Conservation (phyloP, 108 stramenopile species). For the Schizochytrium sp. region DNA sequence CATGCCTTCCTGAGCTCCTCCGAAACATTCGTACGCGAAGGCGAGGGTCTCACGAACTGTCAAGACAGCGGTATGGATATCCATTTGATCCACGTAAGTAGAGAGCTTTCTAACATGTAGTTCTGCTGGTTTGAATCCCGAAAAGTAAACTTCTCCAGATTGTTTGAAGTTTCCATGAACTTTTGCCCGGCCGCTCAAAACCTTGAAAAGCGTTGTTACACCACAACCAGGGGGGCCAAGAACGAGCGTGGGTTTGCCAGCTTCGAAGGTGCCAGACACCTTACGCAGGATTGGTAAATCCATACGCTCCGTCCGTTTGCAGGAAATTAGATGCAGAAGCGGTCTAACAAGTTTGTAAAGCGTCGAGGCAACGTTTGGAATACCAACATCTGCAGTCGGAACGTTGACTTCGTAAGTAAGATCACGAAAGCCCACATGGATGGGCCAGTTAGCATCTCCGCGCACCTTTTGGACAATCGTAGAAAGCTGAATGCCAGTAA, state of each 20-base stretch:
- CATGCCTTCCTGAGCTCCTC: not conserved
- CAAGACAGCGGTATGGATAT: not conserved
- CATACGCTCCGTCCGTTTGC: not conserved
- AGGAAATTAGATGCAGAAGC: not conserved
- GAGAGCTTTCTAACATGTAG: not conserved
- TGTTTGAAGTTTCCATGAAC: not conserved
- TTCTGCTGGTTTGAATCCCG: constrained; percentile 1
- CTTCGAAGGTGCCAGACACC: constrained; percentile 68
- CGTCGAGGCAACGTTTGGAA: not conserved
- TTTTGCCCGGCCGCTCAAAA: constrained; percentile 15
- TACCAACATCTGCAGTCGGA: not conserved
- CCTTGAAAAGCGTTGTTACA: constrained; percentile 72
- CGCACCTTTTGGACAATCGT: not conserved
- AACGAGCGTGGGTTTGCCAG: constrained; percentile 84
- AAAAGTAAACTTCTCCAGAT: not conserved
- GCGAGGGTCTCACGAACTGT: constrained; percentile 55
- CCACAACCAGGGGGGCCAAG: constrained; percentile 86
- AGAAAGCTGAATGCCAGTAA: not conserved
- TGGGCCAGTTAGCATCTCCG: not conserved
- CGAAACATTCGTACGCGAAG: constrained; percentile 17
- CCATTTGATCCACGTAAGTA: constrained; percentile 21
- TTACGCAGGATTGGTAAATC: constrained; percentile 12
- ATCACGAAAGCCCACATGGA: not conserved
- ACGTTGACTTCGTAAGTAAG: not conserved
- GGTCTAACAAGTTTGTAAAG: not conserved